Evolutionary conservation across 2,329 filamentous ascomycete species (phyloP).

Genomic region (Venturia aucupariae): DNA sequence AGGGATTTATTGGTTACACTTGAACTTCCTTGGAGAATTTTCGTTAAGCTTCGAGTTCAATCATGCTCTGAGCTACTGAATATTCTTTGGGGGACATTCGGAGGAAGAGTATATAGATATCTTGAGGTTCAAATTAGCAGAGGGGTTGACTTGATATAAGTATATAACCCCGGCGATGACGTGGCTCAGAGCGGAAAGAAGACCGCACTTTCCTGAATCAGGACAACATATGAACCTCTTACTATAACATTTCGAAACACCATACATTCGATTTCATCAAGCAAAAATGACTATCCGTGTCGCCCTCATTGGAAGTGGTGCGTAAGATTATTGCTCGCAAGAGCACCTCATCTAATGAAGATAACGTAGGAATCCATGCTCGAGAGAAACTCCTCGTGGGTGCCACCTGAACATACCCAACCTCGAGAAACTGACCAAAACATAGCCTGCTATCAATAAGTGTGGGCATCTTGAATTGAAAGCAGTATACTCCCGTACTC

Average conservation of each 20-base stretch:
- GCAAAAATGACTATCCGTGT: conserved; percentile 37
- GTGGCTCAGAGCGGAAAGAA: no score
- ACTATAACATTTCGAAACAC: not conserved
- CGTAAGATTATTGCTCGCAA: not conserved
- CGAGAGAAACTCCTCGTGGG: conserved; percentile 48
- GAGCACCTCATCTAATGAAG: not conserved
- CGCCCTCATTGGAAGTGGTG: conserved; percentile 51
- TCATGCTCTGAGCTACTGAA: no score
- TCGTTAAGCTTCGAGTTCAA: no score
- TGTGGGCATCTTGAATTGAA: conserved; percentile 45
- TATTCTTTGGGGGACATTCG: no score
- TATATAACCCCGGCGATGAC: no score
- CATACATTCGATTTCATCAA: not conserved
- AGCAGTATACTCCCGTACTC: conserved; percentile 57
- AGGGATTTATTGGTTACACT: no score
- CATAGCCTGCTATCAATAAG: conserved; percentile 49
- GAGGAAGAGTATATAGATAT: no score
- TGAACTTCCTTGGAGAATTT: no score
- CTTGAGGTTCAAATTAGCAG: no score
- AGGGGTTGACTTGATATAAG: no score
- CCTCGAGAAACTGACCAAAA: conserved; percentile 3
- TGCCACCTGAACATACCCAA: not conserved
- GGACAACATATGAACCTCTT: not conserved
- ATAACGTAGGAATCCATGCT: conserved; percentile 44
- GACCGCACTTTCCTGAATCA: not conserved